Evolutionary conservation across 2,329 filamentous ascomycete genomes (phyloP).

Genomic region (Trichocomaceae sp.): DNA sequence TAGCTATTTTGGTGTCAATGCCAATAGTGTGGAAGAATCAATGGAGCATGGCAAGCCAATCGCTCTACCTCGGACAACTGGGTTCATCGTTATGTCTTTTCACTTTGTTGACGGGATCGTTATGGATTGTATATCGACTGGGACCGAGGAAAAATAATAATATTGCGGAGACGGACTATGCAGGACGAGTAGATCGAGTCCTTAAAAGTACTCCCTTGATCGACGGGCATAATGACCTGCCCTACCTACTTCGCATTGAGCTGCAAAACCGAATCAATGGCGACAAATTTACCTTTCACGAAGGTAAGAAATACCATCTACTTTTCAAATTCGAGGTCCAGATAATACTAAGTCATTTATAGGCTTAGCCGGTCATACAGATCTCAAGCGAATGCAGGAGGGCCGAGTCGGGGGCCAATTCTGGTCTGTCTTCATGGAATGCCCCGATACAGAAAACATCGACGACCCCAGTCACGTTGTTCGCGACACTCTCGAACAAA

Average conservation of each 20-base stretch:
- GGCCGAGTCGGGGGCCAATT: slow-evolving; percentile 27
- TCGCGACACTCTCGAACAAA: slow-evolving; percentile 21
- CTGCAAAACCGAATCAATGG: slow-evolving; percentile 21
- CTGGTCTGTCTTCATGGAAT: slow-evolving; percentile 25
- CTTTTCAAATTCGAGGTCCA: neutral
- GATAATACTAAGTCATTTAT: neutral
- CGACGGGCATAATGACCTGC: slow-evolving; percentile 27
- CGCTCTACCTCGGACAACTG: slow-evolving; percentile 1
- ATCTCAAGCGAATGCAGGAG: slow-evolving; percentile 20
- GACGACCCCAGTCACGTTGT: slow-evolving; percentile 17
- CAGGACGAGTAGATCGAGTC: slow-evolving; percentile 11
- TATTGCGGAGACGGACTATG: slow-evolving; percentile 8
- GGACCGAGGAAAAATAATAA: neutral
- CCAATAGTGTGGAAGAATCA: neutral
- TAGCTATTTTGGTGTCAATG: too few relatives aligned
- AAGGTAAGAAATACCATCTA: slow-evolving; percentile 5
- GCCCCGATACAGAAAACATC: slow-evolving; percentile 15
- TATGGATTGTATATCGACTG: slow-evolving; percentile 9
- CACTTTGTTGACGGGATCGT: slow-evolving; percentile 4
- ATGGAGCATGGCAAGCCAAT: slow-evolving; percentile 3
- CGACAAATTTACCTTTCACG: slow-evolving; percentile 5
- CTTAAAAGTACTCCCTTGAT: slow-evolving; percentile 21
- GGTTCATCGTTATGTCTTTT: slow-evolving; percentile 1
- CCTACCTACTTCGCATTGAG: slow-evolving; percentile 19
- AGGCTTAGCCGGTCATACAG: slow-evolving; percentile 21